Conservation (phyloP, 1,284 basidiomycete genomes). For the Trametes hirsuta region DNA sequence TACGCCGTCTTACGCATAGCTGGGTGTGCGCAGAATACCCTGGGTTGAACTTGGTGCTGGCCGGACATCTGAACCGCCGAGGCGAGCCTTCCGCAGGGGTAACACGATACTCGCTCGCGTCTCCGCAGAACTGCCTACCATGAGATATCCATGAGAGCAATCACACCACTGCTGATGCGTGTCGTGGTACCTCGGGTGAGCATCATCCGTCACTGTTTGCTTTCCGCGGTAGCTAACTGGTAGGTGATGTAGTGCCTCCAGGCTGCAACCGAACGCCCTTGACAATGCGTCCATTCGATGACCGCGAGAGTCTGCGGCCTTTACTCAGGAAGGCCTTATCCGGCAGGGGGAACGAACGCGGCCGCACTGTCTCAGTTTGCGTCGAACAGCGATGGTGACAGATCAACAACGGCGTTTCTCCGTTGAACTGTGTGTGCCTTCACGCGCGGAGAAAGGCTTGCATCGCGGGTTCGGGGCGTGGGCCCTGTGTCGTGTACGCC, state of each 20-base stretch:
- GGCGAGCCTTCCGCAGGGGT: background rate
- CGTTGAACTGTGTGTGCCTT: background rate
- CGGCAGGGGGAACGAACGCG: conserved; percentile 3
- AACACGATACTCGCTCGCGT: background rate
- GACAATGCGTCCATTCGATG: conserved; percentile 10
- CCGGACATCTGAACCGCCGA: conserved; percentile 1
- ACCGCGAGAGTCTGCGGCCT: conserved; percentile 17
- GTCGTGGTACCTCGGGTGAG: background rate
- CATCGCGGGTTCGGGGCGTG: background rate
- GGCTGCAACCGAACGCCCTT: too few relatives aligned
- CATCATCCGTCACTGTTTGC: background rate
- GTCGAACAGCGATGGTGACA: conserved; percentile 7
- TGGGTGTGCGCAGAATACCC: background rate
- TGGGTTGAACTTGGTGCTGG: background rate
- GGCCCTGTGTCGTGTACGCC: background rate
- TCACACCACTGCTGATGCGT: conserved; percentile 6
- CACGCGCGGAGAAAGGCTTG: background rate
- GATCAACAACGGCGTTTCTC: conserved; percentile 1
- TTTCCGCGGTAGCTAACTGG: background rate
- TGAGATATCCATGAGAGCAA: conserved; percentile 6
- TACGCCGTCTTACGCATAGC: conserved; percentile 1
- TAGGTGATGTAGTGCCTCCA: background rate
- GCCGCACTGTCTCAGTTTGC: background rate
- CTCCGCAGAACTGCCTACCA: background rate
- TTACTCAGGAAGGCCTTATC: background rate